Base-by-base conservation (phyloP, 2,329 filamentous ascomycete genomes). In the Trichoderma sp. region DNA sequence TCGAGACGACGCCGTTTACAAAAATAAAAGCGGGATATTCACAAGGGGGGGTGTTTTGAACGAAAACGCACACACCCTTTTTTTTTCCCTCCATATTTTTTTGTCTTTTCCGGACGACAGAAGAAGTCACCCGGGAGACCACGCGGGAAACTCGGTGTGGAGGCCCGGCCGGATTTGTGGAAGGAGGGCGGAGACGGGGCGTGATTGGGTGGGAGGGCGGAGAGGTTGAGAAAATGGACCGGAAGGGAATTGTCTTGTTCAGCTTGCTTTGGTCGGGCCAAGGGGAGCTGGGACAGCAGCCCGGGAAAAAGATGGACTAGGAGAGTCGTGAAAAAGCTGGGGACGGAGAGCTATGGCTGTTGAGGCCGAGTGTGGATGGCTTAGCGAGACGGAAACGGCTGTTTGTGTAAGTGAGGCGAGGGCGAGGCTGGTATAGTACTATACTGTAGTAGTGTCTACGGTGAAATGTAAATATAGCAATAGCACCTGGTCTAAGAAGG, bases 111-210 rank as follows among this genome's bases (percentile, higher is more conserved):
- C 13, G 48, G 22, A 27, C 48, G 48, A 27, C 50, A 32, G 27
- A 19, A 32, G 35, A 48, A 48, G 50, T 65, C 61, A 65, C 37
- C 61, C 61, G 61, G 61, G 61, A 65, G 52, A 42, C 48, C 60
- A 64, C 60, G 60, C 60, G 60, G 60, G 61, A 65, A 42, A 57
- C 50, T 57, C 61, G 50, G 61, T 35, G 61, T 65, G 61, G 61
- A 32, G 61, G 42, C 52, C 39, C 57, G 58, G 58, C 42, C 27
- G 50, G 60, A 34, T 54, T 50, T 22, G 25, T 25, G 10, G 22
- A 50, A 29, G 48, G 48, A 29, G 52, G 61, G 61, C 8, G 37
- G 10, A n/a, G n/a, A 22, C 19, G 29, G 4, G 15, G n/a, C 29
- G 50, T 65, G 63, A 65, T 65, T 65, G 63, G 63, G 27, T 35